phyloP scores from a whole-genome alignment of 768 basidiomycete species.

The Mycena rebaudengoi region DNA sequence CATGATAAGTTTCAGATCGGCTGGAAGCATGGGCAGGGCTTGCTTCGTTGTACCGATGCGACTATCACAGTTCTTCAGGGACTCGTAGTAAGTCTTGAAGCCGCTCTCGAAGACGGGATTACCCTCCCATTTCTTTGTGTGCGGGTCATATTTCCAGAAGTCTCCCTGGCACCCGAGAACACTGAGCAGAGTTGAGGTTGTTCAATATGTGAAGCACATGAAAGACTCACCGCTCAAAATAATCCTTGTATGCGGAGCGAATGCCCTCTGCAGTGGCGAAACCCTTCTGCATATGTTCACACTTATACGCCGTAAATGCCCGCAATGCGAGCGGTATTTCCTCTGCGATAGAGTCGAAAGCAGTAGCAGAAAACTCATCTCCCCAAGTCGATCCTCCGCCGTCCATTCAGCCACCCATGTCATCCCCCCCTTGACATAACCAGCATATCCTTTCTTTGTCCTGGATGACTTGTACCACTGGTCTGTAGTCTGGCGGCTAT shows the following conservation, averaged over 20 bases:
- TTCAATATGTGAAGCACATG: background rate
- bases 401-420: constrained; percentile 15
- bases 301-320: constrained; percentile 29
- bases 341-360: constrained; percentile 25
- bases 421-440: constrained; percentile 29
- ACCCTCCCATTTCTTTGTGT: constrained; percentile 26
- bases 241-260: constrained; percentile 27
- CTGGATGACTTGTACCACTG: constrained; percentile 27
- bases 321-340: constrained; percentile 23
- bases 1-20: constrained; percentile 28
- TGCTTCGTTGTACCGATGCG: constrained; percentile 23
- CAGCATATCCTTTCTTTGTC: constrained; percentile 27
- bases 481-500: constrained; percentile 26
- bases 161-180: constrained; percentile 28
- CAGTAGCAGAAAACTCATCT: background rate
- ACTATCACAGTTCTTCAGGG: constrained; percentile 26
- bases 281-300: constrained; percentile 23
- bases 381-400: background rate
- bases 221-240: constrained; percentile 24
- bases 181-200: background rate
- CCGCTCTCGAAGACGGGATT: constrained; percentile 29
- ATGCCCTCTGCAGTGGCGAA: constrained; percentile 29
- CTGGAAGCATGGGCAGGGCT: constrained; percentile 30
- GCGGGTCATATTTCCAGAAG: constrained; percentile 23
- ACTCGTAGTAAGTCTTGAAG: constrained; percentile 27